Evolutionary conservation across 1,139 yeast genomes (phyloP).

Genomic region (Saccharomycopsis crataegensis): DNA sequence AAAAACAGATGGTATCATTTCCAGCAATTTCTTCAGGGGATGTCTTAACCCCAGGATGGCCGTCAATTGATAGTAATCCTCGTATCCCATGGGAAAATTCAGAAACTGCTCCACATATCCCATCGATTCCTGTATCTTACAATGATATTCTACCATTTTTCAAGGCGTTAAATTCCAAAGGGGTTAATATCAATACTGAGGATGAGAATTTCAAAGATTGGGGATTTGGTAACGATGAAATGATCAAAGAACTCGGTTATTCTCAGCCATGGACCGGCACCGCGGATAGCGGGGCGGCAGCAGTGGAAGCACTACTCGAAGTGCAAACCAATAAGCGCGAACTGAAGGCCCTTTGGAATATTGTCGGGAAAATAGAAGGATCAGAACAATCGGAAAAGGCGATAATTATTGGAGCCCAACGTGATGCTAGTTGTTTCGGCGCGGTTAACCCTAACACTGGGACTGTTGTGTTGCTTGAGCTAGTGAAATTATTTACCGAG

Average conservation of each 20-base stretch:
- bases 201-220: conserved; percentile 4
- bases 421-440: conserved; percentile 77
- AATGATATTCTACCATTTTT: conserved; percentile 52
- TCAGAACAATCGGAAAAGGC: conserved; percentile 72
- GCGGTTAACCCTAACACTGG: conserved; percentile 71
- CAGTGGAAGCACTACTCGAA: conserved; percentile 2
- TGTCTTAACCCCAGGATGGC: conserved; percentile 81
- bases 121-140: conserved; percentile 57
- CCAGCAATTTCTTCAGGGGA: conserved; percentile 43
- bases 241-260: not conserved
- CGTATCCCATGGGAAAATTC: conserved; percentile 30
- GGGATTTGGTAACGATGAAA: conserved; percentile 5
- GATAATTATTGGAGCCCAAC: conserved; percentile 72
- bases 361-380: conserved; percentile 72
- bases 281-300: not conserved
- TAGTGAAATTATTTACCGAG: conserved; percentile 64
- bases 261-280: conserved; percentile 8
- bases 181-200: conserved; percentile 29
- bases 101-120: conserved; percentile 40
- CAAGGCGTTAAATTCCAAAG: conserved; percentile 46
- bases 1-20: conserved; percentile 13
- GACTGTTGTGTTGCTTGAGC: conserved; percentile 62
- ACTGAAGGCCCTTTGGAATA: conserved; percentile 72
- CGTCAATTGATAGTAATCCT: conserved; percentile 51
- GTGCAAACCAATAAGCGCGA: conserved; percentile 31